A percentile compares a stretch with the other conserved stretches of the same genome.
Conservation (phyloP, 768 basidiomycete genomes). For the Fomitopsis serialis region DNA sequence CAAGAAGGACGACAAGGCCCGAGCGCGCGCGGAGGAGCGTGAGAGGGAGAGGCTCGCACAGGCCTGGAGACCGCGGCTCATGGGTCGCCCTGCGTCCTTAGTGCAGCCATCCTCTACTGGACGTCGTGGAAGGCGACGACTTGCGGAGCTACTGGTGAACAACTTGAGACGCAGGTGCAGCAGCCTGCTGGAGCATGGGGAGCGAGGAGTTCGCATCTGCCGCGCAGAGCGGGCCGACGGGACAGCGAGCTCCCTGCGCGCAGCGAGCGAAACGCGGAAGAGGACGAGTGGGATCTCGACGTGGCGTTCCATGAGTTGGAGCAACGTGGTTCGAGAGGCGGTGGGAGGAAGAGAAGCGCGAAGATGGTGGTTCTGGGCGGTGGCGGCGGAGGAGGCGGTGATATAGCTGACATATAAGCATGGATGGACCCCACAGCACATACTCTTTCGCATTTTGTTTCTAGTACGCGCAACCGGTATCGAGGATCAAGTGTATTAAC, state of each 20-base stretch:
- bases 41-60: constrained; percentile 43
- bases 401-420: constrained; percentile 2
- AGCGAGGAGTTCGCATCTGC: constrained; percentile 79
- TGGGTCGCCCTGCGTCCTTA: constrained; percentile 5
- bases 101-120: constrained; percentile 44
- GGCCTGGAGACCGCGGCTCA: constrained; percentile 14
- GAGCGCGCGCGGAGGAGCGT: constrained; percentile 67
- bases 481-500: not conserved
- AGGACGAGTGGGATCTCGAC: constrained; percentile 77
- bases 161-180: constrained; percentile 3
- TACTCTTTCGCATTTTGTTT: not conserved
- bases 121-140: constrained; percentile 44
- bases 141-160: constrained; percentile 5
- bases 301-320: constrained; percentile 80
- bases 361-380: constrained; percentile 71
- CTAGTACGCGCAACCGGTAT: not conserved
- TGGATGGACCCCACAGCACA: not conserved
- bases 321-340: constrained; percentile 35
- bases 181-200: constrained; percentile 64
- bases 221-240: constrained; percentile 23
- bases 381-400: constrained; percentile 42
- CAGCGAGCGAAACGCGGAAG: constrained; percentile 24
- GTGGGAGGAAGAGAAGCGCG: constrained; percentile 55
- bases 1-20: constrained; percentile 83
- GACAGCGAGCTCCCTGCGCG: constrained; percentile 19